Conservation (phyloP, 148 eudicot genomes). For the Amaranthus cruentus region DNA sequence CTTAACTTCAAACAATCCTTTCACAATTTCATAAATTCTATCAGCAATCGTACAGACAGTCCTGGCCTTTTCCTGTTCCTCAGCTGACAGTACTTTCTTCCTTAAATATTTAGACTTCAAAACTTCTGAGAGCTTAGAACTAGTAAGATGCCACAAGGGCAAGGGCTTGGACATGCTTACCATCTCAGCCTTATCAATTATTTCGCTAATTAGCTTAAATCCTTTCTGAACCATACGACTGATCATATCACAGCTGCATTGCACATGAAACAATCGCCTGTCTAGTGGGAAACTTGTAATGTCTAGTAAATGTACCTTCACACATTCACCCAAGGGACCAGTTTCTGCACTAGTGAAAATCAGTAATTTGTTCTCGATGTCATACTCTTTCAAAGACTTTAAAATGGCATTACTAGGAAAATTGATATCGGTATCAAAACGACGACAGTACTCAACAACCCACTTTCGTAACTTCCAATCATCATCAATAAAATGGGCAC, state of each 20-base stretch:
- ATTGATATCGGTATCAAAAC: no score
- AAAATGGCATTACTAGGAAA: no score
- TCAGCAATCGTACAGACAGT: slow-evolving; percentile 20
- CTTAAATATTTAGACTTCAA: slow-evolving; percentile 21
- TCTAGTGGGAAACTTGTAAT: slow-evolving; percentile 7
- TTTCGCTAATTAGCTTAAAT: slow-evolving; percentile 5
- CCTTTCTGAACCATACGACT: slow-evolving; percentile 15
- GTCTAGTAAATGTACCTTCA: no score
- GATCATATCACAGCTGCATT: slow-evolving; percentile 15
- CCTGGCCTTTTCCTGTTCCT: slow-evolving; percentile 25
- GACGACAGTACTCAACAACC: no score
- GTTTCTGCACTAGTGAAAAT: no score
- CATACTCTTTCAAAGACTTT: no score
- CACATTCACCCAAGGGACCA: no score
- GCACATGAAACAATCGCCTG: slow-evolving; percentile 18
- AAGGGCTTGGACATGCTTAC: slow-evolving; percentile 12
- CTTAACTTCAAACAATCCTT: slow-evolving; percentile 16
- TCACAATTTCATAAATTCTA: slow-evolving; percentile 5
- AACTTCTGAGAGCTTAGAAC: slow-evolving; percentile 1
- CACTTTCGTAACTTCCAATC: no score
- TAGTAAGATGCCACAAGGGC: slow-evolving; percentile 26
- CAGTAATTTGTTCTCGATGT: no score
- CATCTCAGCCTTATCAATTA: slow-evolving; percentile 9
- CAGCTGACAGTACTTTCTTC: slow-evolving; percentile 25
- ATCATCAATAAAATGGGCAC: slow-evolving; percentile 19